A percentile compares a stretch with the other conserved stretches of the same genome.
Conservation (phyloP, 1,284 basidiomycete genomes). For the Agroathelia rolfsii region DNA sequence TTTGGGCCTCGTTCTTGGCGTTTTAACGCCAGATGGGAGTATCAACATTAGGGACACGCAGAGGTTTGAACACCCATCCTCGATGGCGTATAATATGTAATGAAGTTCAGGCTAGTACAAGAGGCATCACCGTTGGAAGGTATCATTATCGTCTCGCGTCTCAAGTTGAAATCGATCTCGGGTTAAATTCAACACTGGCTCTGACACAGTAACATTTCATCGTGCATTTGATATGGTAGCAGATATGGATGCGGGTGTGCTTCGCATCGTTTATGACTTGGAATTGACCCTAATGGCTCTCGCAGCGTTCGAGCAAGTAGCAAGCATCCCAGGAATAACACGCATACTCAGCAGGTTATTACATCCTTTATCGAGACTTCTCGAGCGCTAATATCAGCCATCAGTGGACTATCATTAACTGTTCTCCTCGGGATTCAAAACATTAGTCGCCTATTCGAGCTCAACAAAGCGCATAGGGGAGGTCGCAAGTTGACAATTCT, state of each 20-base stretch:
- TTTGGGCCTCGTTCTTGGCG: conserved; percentile 63
- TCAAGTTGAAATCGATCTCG: conserved; percentile 6
- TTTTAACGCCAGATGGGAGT: conserved; percentile 45
- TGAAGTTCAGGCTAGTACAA: conserved; percentile 37
- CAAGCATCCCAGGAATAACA: conserved; percentile 50
- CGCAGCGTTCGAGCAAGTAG: conserved; percentile 46
- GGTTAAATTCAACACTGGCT: conserved; percentile 3
- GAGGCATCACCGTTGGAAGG: conserved; percentile 58
- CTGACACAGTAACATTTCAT: conserved; percentile 66
- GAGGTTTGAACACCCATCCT: too few species aligned
- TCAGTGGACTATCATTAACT: too few species aligned
- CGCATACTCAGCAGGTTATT: conserved; percentile 66
- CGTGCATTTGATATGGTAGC: conserved; percentile 71
- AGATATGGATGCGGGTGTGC: conserved; percentile 42
- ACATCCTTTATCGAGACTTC: too few species aligned
- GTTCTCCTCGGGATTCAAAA: too few species aligned
- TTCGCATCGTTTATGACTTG: neutral
- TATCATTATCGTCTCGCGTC: conserved; percentile 16
- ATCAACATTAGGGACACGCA: conserved; percentile 48
- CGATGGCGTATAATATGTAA: too few species aligned
- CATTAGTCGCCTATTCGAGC: too few species aligned
- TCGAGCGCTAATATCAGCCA: too few species aligned
- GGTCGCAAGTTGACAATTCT: conserved; percentile 56
- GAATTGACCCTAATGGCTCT: neutral
- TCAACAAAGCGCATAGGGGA: too few species aligned